A percentile compares a stretch with the other conserved stretches of the same genome.
Evolutionary conservation across 768 basidiomycete species (phyloP).

Genomic region (Melanogaster broomeanus): DNA sequence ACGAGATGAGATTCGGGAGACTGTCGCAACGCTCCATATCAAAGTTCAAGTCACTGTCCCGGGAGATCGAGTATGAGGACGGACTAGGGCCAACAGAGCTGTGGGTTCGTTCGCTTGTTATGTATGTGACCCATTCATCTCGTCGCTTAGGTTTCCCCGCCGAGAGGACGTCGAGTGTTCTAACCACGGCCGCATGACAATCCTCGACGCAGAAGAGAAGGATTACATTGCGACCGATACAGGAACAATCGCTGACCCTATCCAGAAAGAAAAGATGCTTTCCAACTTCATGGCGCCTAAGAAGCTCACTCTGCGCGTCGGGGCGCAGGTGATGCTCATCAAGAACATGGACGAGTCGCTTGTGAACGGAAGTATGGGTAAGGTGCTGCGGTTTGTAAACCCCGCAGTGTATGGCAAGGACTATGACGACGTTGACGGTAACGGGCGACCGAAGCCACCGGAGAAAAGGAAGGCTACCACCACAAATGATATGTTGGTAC

Average conservation of each 20-base stretch:
- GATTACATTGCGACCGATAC: slow-evolving; percentile 63
- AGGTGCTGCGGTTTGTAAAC: slow-evolving; percentile 72
- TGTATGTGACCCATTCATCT: background rate
- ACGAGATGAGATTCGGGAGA: slow-evolving; percentile 94
- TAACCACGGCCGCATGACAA: slow-evolving; percentile 68
- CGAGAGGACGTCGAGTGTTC: slow-evolving; percentile 90
- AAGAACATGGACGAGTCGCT: slow-evolving; percentile 91
- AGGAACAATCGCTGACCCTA: slow-evolving; percentile 52
- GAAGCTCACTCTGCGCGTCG: slow-evolving; percentile 66
- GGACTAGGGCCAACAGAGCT: slow-evolving; percentile 89
- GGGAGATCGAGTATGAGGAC: slow-evolving; percentile 75
- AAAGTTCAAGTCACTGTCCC: slow-evolving; percentile 69
- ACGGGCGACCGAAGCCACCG: slow-evolving; percentile 38
- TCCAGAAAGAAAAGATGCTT: slow-evolving; percentile 75
- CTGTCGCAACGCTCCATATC: slow-evolving; percentile 64
- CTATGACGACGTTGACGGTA: slow-evolving; percentile 35
- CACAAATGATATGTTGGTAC: slow-evolving; percentile 46
- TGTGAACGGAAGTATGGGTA: slow-evolving; percentile 95
- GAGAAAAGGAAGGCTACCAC: slow-evolving; percentile 26
- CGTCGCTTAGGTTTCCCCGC: slow-evolving; percentile 73
- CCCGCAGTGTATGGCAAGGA: slow-evolving; percentile 47
- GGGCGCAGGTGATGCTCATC: slow-evolving; percentile 93
- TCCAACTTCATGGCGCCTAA: slow-evolving; percentile 89
- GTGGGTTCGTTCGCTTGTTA: slow-evolving; percentile 43
- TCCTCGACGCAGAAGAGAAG: slow-evolving; percentile 53